These are phyloP conservation scores for Lentithecium fluviatile DNA, from an alignment of 495 filamentous ascomycete species.

Conservation along the genomic window DNA sequence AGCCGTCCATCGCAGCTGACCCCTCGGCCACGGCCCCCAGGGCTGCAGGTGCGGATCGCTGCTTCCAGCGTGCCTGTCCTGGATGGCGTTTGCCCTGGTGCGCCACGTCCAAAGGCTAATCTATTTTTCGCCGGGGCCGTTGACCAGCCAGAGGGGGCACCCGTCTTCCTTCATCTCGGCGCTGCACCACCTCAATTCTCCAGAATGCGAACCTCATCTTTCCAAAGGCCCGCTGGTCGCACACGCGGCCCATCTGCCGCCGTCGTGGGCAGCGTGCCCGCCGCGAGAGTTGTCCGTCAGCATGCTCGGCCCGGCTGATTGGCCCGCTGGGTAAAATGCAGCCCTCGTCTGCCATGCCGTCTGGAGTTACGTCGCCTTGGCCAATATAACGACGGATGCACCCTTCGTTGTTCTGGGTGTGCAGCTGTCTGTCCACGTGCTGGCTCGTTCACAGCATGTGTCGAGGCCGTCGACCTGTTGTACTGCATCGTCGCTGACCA, in stretches of 20 bases:
- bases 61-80: background rate
- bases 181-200: background rate
- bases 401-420: background rate
- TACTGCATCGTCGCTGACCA: background rate
- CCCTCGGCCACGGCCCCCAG: too few species aligned
- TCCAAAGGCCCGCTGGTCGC: background rate
- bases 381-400: background rate
- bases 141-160: background rate
- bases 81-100: conserved; percentile 1
- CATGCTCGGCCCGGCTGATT: background rate
- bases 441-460: background rate
- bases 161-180: conserved; percentile 4
- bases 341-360: background rate
- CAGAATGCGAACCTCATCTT: background rate
- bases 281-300: background rate
- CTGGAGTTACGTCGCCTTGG: background rate
- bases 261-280: background rate
- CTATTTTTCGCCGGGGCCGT: conserved; percentile 12
- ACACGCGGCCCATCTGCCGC: background rate
- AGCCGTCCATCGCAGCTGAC: conserved; percentile 16
- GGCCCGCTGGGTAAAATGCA: background rate
- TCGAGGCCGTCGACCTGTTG: background rate
- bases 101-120: conserved; percentile 4
- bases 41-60: too few species aligned
- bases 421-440: background rate